Percentiles rank a stretch among this genome's conserved stretches.
Conservation (phyloP, 2,329 filamentous ascomycete species). For the Whalleya microplaca region DNA sequence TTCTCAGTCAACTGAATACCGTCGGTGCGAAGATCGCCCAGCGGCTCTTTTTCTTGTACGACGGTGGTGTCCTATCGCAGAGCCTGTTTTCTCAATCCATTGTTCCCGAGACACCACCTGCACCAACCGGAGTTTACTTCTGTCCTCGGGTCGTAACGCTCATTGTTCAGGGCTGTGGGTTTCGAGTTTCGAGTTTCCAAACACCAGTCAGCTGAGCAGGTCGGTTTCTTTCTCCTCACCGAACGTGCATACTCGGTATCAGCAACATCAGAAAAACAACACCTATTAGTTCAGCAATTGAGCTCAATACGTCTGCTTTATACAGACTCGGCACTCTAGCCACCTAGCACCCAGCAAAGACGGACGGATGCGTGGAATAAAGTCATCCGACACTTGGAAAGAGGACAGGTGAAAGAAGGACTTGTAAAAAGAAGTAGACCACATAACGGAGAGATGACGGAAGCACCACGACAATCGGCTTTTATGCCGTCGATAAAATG, state of each 20-base stretch:
- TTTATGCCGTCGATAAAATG: conserved; percentile 87
- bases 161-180: conserved; percentile 16
- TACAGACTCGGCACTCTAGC: conserved; percentile 5
- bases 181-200: conserved; percentile 17
- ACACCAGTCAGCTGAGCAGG: conserved; percentile 14
- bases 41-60: conserved; percentile 14
- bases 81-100: conserved; percentile 7
- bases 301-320: conserved; percentile 7
- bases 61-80: conserved; percentile 20
- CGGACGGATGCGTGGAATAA: conserved; percentile 24
- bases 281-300: conserved; percentile 8
- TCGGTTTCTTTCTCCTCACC: conserved; percentile 5
- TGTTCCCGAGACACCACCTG: conserved; percentile 13
- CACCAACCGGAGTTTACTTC: conserved; percentile 16
- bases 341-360: conserved; percentile 8
- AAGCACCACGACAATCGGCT: conserved; percentile 61
- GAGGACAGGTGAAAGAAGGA: conserved; percentile 21
- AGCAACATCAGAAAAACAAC: conserved; percentile 1
- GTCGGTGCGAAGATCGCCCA: conserved; percentile 18
- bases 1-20: conserved; percentile 13
- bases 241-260: conserved; percentile 1
- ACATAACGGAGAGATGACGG: conserved; percentile 47
- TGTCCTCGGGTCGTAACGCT: conserved; percentile 10
- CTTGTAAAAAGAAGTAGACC: conserved; percentile 15
- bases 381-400: conserved; percentile 12